phyloP scores from a whole-genome alignment of 345 rosid genomes.

The Brassica carinata region DNA sequence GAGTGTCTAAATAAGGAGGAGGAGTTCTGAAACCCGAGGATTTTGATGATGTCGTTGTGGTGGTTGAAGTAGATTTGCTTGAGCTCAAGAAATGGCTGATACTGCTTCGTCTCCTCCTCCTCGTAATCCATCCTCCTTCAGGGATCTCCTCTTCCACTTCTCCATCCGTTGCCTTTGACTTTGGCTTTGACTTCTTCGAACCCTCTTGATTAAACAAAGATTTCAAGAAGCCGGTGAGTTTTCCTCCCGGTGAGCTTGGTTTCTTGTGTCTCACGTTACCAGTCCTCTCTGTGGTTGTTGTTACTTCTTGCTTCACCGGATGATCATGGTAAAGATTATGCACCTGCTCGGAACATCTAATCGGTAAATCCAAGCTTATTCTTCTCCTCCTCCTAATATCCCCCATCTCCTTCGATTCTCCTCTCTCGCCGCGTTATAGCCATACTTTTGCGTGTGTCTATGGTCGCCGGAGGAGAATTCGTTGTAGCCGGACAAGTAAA shows the following conservation, averaged over 20 bases:
- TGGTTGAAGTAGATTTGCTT: constrained; percentile 42
- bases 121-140: constrained; percentile 42
- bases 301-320: constrained; percentile 44
- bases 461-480: constrained; percentile 42
- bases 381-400: constrained; percentile 49
- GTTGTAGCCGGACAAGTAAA: constrained; percentile 72
- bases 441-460: constrained; percentile 44
- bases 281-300: constrained; percentile 50
- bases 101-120: constrained; percentile 86
- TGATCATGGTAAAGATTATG: constrained; percentile 39
- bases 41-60: constrained; percentile 40
- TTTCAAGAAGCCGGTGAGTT: constrained; percentile 85
- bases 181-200: constrained; percentile 67
- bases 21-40: constrained; percentile 83
- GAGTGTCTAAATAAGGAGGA: constrained; percentile 63
- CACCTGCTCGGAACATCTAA: constrained; percentile 46
- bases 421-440: constrained; percentile 38
- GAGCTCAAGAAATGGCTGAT: constrained; percentile 80
- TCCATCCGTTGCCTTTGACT: constrained; percentile 37
- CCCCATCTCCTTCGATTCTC: constrained; percentile 57
- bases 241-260: constrained; percentile 89
- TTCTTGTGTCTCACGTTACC: constrained; percentile 58
- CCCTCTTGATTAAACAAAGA: constrained; percentile 79
- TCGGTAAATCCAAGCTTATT: constrained; percentile 71
- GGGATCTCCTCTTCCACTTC: constrained; percentile 54